Evolutionary conservation across 495 filamentous ascomycete genomes (phyloP).

Genomic region (Annulohypoxylon moriforme): DNA sequence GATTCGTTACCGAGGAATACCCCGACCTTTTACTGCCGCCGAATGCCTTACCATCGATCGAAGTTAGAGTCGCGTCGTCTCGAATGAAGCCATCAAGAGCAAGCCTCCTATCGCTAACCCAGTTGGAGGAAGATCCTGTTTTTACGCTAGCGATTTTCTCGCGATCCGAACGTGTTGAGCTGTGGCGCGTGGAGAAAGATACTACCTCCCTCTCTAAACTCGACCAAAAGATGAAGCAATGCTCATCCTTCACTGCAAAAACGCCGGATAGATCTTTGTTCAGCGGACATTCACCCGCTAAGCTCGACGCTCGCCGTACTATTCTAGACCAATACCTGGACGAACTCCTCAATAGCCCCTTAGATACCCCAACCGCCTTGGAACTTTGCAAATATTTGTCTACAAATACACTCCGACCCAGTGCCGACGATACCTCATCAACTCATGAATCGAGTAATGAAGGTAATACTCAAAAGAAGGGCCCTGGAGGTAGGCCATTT

Average conservation of each 20-base stretch:
- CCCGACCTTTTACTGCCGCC: constrained; percentile 86
- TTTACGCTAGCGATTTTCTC: constrained; percentile 90
- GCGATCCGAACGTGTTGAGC: constrained; percentile 78
- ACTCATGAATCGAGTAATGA: constrained; percentile 54
- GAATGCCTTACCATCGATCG: constrained; percentile 87
- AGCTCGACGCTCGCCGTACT: constrained; percentile 85
- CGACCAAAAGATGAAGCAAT: constrained; percentile 81
- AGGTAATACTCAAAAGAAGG: constrained; percentile 55
- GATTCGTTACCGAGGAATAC: constrained; percentile 83
- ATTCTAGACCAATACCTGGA: constrained; percentile 89
- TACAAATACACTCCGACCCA: constrained; percentile 82
- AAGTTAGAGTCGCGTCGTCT: constrained; percentile 89
- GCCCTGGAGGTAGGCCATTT: constrained; percentile 72
- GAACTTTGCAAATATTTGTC: constrained; percentile 89
- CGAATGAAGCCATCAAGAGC: constrained; percentile 90
- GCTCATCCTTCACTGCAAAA: constrained; percentile 71
- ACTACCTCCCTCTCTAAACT: constrained; percentile 81
- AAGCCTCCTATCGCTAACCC: constrained; percentile 77
- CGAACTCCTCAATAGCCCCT: constrained; percentile 79
- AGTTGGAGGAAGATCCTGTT: constrained; percentile 88
- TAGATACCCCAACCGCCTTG: constrained; percentile 83
- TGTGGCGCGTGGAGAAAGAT: constrained; percentile 96
- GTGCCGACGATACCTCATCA: constrained; percentile 70
- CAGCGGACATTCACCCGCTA: constrained; percentile 91
- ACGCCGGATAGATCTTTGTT: constrained; percentile 89